phyloP scores from a whole-genome alignment of 495 filamentous ascomycete genomes.

The Lichenothelia convexa region DNA sequence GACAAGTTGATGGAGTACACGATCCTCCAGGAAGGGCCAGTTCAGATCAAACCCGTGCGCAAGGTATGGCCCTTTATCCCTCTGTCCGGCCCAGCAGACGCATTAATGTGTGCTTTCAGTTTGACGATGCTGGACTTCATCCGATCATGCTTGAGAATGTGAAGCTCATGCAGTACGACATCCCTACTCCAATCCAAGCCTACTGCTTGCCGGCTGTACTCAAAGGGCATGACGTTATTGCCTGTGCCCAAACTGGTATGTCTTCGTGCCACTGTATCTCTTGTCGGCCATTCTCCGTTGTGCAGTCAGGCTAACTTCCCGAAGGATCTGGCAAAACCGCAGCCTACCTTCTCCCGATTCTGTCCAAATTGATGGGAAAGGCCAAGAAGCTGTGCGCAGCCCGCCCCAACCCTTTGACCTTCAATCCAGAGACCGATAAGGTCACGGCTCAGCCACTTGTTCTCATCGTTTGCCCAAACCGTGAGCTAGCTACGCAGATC shows the following conservation, averaged over 20 bases:
- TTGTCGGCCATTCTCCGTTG: background rate
- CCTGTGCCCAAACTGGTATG: conserved; percentile 80
- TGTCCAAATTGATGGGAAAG: conserved; percentile 88
- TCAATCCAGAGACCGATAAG: conserved; percentile 23
- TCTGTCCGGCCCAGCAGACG: background rate
- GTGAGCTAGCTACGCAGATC: conserved; percentile 83
- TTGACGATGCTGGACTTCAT: conserved; percentile 66
- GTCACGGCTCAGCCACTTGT: conserved; percentile 63
- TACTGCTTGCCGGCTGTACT: conserved; percentile 65
- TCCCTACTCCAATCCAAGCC: conserved; percentile 71
- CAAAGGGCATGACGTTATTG: conserved; percentile 60
- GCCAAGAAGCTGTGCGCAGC: conserved; percentile 62
- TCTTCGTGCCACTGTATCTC: conserved; percentile 1
- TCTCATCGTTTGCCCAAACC: conserved; percentile 66
- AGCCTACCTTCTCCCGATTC: conserved; percentile 73
- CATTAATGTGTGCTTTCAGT: conserved; percentile 22
- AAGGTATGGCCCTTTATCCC: conserved; percentile 17
- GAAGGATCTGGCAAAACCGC: conserved; percentile 91
- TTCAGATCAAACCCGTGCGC: conserved; percentile 32
- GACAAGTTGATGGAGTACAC: conserved; percentile 28
- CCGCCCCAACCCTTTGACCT: conserved; percentile 39
- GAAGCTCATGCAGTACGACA: conserved; percentile 39
- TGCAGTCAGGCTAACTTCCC: conserved; percentile 1
- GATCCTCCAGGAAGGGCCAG: conserved; percentile 39
- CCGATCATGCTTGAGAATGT: conserved; percentile 69